Base-by-base conservation (phyloP, 2,329 filamentous ascomycete species). In the Myriangium duriaei region DNA sequence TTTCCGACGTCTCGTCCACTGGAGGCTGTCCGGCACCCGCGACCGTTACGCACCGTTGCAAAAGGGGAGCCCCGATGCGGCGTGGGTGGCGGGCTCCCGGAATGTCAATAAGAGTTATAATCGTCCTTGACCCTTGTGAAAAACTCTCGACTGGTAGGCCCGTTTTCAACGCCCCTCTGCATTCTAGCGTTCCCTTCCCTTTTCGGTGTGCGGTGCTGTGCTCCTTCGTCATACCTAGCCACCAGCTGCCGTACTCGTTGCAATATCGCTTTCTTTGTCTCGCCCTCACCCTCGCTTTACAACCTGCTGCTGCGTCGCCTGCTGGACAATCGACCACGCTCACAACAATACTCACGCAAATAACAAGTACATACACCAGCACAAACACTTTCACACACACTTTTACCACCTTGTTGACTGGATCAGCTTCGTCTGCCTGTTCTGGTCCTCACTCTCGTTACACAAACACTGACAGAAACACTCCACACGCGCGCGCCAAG, bases 381-480 rank as follows among this genome's bases (percentile, higher is more conserved):
- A 36, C 24, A 37, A 37, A 19, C 16, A 17, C 11, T 5, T 4
- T 19, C 26, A 18, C 5, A 16, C n/a, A n/a, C n/a, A n/a, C n/a
- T n/a, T n/a, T n/a, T n/a, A 11, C 14, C 12, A 13, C 24, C 30
- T 31, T 15, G 28, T 37, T 37, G 35, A 30, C 35, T 37, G 35
- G 35, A 37, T 31, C 35, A 37, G 15, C 35, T 21, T 30, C 16
- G 26, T 24, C 21, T 5, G 18, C 24, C 16, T 31, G 21, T 29
- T 29, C n/a, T 11, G 28, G 4, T 18, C 35, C 19, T 30, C 35
- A 29, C n/a, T n/a, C n/a, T n/a, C n/a, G n/a, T n/a, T 30, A 15
- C 35, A 29, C 30, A 26, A 37, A 30, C 35, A 37, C 26, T 11
- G 35, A 26, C 26, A 30, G 16, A 37, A 37, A 37, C 26, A 18